These are phyloP conservation scores for Sclerotinia glacialis DNA, from an alignment of 2,329 filamentous ascomycete species.

Conservation along the genomic window DNA sequence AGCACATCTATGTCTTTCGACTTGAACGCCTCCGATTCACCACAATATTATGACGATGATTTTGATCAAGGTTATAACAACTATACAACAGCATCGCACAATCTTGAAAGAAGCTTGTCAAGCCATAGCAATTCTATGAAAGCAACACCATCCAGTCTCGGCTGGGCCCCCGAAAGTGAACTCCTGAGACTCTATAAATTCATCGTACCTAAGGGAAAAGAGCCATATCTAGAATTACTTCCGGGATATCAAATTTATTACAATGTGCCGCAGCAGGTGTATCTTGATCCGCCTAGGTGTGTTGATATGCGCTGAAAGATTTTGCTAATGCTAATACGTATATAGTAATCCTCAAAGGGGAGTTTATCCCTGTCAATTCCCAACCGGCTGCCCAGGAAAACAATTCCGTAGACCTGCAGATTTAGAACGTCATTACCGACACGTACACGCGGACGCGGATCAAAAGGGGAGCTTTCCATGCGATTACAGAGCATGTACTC, in stretches of 20 bases:
- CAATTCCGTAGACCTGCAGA: slow-evolving; percentile 40
- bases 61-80: slow-evolving; percentile 7
- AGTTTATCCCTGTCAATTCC: slow-evolving; percentile 29
- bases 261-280: slow-evolving; percentile 26
- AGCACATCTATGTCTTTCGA: slow-evolving; percentile 18
- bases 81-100: neutral
- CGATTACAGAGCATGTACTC: slow-evolving; percentile 35
- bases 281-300: slow-evolving; percentile 27
- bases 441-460: slow-evolving; percentile 35
- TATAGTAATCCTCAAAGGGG: slow-evolving; percentile 25
- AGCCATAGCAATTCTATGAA: neutral
- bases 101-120: neutral
- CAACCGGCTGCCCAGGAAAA: slow-evolving; percentile 27
- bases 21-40: neutral
- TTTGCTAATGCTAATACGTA: neutral
- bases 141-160: slow-evolving; percentile 27
- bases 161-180: slow-evolving; percentile 24
- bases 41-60: neutral
- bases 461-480: slow-evolving; percentile 36
- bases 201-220: slow-evolving; percentile 27
- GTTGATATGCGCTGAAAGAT: neutral
- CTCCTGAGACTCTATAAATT: slow-evolving; percentile 29
- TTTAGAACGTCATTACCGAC: slow-evolving; percentile 41
- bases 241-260: neutral
- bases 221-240: slow-evolving; percentile 28